phyloP scores from a whole-genome alignment of 163 green algal genomes.

The Chlorella variabilis region DNA sequence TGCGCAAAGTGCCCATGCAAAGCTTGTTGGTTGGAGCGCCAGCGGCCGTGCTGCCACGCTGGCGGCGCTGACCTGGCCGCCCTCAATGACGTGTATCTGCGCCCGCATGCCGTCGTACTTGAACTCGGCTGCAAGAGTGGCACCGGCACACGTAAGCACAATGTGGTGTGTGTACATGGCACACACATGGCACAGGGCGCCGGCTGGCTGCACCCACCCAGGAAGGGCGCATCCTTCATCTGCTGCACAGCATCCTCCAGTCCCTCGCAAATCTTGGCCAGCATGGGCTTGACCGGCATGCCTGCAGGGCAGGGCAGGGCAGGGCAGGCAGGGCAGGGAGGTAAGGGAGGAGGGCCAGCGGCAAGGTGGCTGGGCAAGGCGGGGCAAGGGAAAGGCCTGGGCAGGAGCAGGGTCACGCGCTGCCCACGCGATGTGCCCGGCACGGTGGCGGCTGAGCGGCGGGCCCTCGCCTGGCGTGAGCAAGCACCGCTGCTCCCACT shows the following conservation, averaged over 20 bases:
- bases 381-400: too few relatives aligned
- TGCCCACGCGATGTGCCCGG: too few relatives aligned
- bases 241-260: slow-evolving; percentile 64
- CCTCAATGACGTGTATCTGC: slow-evolving; percentile 77
- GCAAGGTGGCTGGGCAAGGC: neutral
- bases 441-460: too few relatives aligned
- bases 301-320: slow-evolving; percentile 37
- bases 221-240: slow-evolving; percentile 46
- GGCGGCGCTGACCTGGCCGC: slow-evolving; percentile 6
- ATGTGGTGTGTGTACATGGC: too few relatives aligned
- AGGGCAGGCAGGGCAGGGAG: neutral
- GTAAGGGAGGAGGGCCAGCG: neutral
- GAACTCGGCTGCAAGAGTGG: slow-evolving; percentile 69
- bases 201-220: slow-evolving; percentile 39
- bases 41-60: too few relatives aligned
- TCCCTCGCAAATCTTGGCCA: slow-evolving; percentile 75
- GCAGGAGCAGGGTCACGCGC: too few relatives aligned
- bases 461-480: slow-evolving; percentile 53
- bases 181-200: neutral
- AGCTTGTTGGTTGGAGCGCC: too few relatives aligned
- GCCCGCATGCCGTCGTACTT: slow-evolving; percentile 88
- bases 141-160: too few relatives aligned
- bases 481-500: slow-evolving; percentile 55
- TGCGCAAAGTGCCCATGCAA: too few relatives aligned
- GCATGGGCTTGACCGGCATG: slow-evolving; percentile 89